Percentiles rank a stretch among this genome's conserved stretches.
phyloP scores from a whole-genome alignment of 2,329 filamentous ascomycete species.

The Apiospora koreana region DNA sequence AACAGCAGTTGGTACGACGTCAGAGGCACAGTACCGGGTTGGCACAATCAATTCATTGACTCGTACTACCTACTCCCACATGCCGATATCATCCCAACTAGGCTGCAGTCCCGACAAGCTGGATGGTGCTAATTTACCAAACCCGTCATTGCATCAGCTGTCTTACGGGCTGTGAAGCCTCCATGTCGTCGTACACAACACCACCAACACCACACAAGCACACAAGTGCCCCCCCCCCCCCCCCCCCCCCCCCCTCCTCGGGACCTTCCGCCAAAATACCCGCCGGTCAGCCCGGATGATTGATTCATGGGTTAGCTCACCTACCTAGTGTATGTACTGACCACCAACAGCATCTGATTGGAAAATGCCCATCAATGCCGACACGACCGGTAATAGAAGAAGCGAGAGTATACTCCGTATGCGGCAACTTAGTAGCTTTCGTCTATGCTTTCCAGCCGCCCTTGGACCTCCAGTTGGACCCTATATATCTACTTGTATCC shows the following conservation, averaged over 20 bases:
- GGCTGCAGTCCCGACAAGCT: conserved; percentile 4
- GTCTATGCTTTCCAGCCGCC: neutral
- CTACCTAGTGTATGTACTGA: neutral
- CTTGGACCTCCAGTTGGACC: neutral
- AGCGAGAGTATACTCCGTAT: neutral
- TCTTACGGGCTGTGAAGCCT: neutral
- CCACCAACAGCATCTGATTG: neutral
- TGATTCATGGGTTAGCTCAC: neutral
- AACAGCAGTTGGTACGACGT: neutral
- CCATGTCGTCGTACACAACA: neutral
- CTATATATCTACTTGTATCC: neutral
- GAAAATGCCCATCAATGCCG: neutral
- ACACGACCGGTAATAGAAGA: neutral
- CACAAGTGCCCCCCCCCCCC: neutral
- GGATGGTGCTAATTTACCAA: conserved; percentile 4
- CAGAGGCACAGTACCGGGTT: neutral
- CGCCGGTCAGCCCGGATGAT: neutral
- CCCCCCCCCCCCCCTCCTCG: too few species aligned
- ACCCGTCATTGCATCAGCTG: conserved; percentile 2
- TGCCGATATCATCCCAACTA: conserved; percentile 1
- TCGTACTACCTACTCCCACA: neutral
- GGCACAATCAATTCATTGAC: neutral
- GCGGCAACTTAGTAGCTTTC: neutral
- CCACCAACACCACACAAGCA: neutral
- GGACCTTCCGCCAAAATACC: neutral